Evolutionary conservation across 2,329 filamentous ascomycete genomes (phyloP).

Genomic region (Pseudohalonectria lignicola): DNA sequence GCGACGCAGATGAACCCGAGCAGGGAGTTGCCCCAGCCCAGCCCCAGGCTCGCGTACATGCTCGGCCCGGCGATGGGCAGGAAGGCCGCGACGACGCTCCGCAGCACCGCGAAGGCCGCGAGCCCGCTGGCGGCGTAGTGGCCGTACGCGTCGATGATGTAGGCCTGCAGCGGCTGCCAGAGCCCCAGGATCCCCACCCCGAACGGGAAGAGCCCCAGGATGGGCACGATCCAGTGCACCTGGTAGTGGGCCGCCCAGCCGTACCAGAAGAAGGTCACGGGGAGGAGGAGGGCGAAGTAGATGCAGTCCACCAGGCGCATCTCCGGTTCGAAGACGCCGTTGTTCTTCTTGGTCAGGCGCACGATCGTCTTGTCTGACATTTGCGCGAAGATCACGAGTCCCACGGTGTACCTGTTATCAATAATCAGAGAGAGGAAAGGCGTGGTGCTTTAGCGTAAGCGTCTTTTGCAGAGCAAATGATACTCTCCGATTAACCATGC

Average conservation of each 20-base stretch:
- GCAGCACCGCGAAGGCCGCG: slow-evolving; percentile 44
- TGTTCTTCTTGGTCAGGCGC: not conserved
- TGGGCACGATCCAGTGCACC: slow-evolving; percentile 22
- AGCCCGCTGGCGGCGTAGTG: slow-evolving; percentile 44
- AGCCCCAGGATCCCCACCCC: slow-evolving; percentile 10
- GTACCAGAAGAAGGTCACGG: slow-evolving; percentile 26
- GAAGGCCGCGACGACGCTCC: slow-evolving; percentile 37
- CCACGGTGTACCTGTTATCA: slow-evolving; percentile 27
- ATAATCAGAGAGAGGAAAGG: too few relatives aligned
- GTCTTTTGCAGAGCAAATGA: too few relatives aligned
- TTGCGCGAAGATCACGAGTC: slow-evolving; percentile 18
- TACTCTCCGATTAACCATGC: too few relatives aligned
- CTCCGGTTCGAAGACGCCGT: not conserved
- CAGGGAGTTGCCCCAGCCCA: slow-evolving; percentile 49
- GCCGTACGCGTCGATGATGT: slow-evolving; percentile 47
- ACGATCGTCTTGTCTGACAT: not conserved
- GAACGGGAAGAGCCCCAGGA: slow-evolving; percentile 20
- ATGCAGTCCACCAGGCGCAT: not conserved
- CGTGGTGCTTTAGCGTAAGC: too few relatives aligned
- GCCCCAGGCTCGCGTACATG: slow-evolving; percentile 39
- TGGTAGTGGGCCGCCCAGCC: slow-evolving; percentile 21
- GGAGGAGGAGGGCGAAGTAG: slow-evolving; percentile 13
- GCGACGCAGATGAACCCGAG: slow-evolving; percentile 32
- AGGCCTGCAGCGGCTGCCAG: slow-evolving; percentile 13
- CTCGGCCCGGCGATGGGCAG: slow-evolving; percentile 38